phyloP scores from a whole-genome alignment of 495 filamentous ascomycete genomes.

The Trichoderma erinaceum region DNA sequence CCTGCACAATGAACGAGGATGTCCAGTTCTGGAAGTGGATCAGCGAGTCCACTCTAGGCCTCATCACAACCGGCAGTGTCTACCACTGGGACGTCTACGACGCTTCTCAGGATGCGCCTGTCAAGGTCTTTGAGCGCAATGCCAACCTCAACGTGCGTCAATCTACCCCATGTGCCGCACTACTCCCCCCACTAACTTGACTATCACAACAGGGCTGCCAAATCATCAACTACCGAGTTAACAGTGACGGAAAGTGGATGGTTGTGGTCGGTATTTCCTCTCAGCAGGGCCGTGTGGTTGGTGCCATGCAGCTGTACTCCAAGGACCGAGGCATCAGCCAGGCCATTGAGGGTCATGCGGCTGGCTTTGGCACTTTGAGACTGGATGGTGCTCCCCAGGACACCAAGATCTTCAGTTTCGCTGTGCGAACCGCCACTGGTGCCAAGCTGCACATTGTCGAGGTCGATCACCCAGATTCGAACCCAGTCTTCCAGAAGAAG shows the following conservation, averaged over 20 bases:
- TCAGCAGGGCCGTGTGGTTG: slow-evolving; percentile 86
- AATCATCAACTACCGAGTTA: slow-evolving; percentile 99
- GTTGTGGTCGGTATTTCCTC: slow-evolving; percentile 93
- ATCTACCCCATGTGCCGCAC: neutral
- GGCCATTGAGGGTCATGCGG: slow-evolving; percentile 91
- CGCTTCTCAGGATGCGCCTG: slow-evolving; percentile 63
- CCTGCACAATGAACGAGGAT: slow-evolving; percentile 90
- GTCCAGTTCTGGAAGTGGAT: slow-evolving; percentile 99
- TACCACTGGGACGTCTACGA: slow-evolving; percentile 98
- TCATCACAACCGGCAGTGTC: slow-evolving; percentile 83
- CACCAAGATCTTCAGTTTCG: slow-evolving; percentile 94
- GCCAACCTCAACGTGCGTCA: slow-evolving; percentile 72
- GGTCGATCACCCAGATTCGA: slow-evolving; percentile 84
- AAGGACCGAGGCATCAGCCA: slow-evolving; percentile 94
- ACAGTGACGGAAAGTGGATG: slow-evolving; percentile 96
- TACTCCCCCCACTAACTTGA: slow-evolving; percentile 20
- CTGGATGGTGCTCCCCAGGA: slow-evolving; percentile 84
- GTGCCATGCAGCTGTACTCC: slow-evolving; percentile 95
- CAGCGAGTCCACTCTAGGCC: slow-evolving; percentile 74
- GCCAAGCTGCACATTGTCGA: slow-evolving; percentile 98
- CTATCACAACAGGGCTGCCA: slow-evolving; percentile 64
- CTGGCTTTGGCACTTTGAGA: slow-evolving; percentile 84
- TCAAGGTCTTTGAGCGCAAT: slow-evolving; percentile 90
- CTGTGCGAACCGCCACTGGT: slow-evolving; percentile 76
- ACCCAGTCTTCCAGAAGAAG: slow-evolving; percentile 86